phyloP scores from a whole-genome alignment of 345 rosid genomes.

The Cardamine chenopodiifolia region DNA sequence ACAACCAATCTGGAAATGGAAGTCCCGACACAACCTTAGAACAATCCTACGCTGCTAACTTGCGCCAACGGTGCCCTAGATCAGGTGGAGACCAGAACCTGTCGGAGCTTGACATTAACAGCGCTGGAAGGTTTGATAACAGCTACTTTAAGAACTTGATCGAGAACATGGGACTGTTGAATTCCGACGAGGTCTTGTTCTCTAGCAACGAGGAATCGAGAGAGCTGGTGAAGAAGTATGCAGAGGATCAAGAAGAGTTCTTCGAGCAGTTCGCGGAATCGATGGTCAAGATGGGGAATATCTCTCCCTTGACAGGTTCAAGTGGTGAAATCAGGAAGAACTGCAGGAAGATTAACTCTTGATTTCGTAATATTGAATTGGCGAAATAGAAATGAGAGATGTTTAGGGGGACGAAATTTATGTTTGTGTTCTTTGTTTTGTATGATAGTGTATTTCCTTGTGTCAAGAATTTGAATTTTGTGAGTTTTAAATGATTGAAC shows the following conservation, averaged over 20 bases:
- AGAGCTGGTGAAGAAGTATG: constrained; percentile 72
- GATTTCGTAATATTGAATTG: background rate
- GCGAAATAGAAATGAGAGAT: background rate
- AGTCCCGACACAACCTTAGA: constrained; percentile 70
- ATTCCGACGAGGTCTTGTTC: constrained; percentile 77
- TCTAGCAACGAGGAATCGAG: constrained; percentile 57
- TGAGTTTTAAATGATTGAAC: too few species aligned
- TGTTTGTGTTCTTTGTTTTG: constrained; percentile 6
- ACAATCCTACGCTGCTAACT: constrained; percentile 53
- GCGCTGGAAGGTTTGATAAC: constrained; percentile 75
- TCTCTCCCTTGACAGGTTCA: constrained; percentile 81
- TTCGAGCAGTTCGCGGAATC: constrained; percentile 77
- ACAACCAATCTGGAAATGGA: constrained; percentile 79
- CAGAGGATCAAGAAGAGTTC: constrained; percentile 63
- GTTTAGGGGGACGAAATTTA: background rate
- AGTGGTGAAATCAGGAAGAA: constrained; percentile 75
- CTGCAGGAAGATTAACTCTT: constrained; percentile 74
- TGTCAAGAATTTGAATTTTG: too few species aligned
- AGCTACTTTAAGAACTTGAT: constrained; percentile 76
- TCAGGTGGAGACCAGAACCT: constrained; percentile 73
- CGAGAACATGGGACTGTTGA: constrained; percentile 72
- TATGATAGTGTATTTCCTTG: too few species aligned
- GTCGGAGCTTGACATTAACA: constrained; percentile 62
- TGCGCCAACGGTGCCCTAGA: constrained; percentile 55
- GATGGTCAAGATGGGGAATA: constrained; percentile 85